These are phyloP conservation scores for Pyrenochaeta sp. DNA, from an alignment of 2,329 filamentous ascomycete genomes.

Conservation along the genomic window DNA sequence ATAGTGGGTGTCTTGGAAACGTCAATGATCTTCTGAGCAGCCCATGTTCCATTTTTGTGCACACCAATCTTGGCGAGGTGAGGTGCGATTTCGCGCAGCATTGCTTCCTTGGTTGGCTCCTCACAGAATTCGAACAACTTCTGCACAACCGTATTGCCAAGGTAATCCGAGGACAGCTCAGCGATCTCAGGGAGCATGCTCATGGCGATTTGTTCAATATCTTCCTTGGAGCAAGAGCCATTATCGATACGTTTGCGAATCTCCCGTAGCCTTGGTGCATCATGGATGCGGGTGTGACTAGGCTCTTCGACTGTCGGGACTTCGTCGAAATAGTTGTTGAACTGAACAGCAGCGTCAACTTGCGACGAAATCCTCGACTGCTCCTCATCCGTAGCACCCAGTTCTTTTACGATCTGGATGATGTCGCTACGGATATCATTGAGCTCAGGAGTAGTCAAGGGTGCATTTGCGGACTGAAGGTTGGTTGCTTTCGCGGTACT, in stretches of 20 bases:
- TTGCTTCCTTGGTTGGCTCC: slow-evolving; percentile 86
- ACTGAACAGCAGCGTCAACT: slow-evolving; percentile 80
- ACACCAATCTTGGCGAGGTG: slow-evolving; percentile 96
- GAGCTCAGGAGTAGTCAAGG: slow-evolving; percentile 74
- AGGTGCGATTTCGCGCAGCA: slow-evolving; percentile 86
- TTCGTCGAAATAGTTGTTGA: slow-evolving; percentile 75
- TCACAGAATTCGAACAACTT: slow-evolving; percentile 98
- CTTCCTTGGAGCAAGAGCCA: slow-evolving; percentile 80
- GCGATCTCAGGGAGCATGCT: slow-evolving; percentile 97
- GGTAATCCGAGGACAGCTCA: slow-evolving; percentile 92
- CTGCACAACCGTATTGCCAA: slow-evolving; percentile 99
- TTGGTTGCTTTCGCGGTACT: slow-evolving; percentile 43
- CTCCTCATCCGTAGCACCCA: slow-evolving; percentile 85
- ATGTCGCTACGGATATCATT: slow-evolving; percentile 84
- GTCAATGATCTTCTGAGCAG: slow-evolving; percentile 98
- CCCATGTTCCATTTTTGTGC: slow-evolving; percentile 99
- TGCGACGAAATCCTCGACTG: slow-evolving; percentile 72
- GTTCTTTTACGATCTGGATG: slow-evolving; percentile 82
- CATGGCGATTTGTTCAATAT: slow-evolving; percentile 90
- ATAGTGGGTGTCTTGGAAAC: slow-evolving; percentile 86
- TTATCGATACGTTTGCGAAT: slow-evolving; percentile 98
- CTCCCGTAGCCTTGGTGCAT: slow-evolving; percentile 92
- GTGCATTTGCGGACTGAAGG: slow-evolving; percentile 55
- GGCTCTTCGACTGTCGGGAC: slow-evolving; percentile 90
- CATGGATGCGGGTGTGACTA: slow-evolving; percentile 85